Base-by-base conservation (phyloP, 345 rosid species). In the Citrus reticulata region DNA sequence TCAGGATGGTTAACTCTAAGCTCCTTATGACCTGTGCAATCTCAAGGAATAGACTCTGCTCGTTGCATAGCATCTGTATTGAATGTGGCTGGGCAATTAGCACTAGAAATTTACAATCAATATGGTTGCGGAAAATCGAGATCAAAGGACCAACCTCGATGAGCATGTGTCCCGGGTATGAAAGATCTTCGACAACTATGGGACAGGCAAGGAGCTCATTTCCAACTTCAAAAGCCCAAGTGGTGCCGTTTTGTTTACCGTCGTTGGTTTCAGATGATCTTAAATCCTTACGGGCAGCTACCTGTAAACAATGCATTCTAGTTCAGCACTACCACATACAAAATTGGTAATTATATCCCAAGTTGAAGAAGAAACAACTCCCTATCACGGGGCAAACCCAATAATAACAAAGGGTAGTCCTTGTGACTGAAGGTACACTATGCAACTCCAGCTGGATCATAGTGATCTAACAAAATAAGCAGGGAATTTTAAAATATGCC, bases 171-270 rank as follows among this genome's bases (percentile, higher is more conserved):
- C 92, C 95, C 0, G 92, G 85, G 74, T 68, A 42, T 37, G 84
- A 68, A 75, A 91, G 90, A 81, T 90, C 95, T 77, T 91, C 91
- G n/a, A 91, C 90, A 9, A 84, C 76, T 22, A 91, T 90, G 1
- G 95, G 95, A 70, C 89, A 91, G 17, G 68, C 58, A 51, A 80
- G 85, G 35, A 32, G 77, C 49, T 87, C 88, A 11, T 73, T 72
- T 79, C 85, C 91, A 51, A 87, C 62, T 39, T 91, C 92, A 46
- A 78, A 75, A 2, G 87, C 91, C 92, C 89, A 82, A 65, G 90
- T 89, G 14, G 81, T 78, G 37, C 86, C 88, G 9, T 40, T 81
- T 77, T 80, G 75, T 78, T 5, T 32, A 30, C 59, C 40, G 6
- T 79, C 71, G 1, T 76, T 76, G n/a, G 80, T 68, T 46, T 85